A percentile compares a stretch with the other conserved stretches of the same genome.
Conservation (phyloP, 345 rosid species). For the Hypericum androsaemum region DNA sequence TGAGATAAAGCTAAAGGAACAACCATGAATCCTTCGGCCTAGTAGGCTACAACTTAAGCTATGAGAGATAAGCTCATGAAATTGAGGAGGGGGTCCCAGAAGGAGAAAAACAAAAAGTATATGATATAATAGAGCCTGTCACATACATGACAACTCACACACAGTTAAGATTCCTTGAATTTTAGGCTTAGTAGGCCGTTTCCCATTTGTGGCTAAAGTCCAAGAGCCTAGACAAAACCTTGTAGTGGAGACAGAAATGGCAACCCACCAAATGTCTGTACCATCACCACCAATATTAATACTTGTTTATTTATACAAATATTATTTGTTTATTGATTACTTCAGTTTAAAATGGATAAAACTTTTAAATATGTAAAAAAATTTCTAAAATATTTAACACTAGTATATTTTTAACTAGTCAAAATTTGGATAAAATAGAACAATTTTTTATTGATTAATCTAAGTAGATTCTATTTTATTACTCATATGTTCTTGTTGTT, state of each 20-base stretch:
- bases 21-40: too few relatives aligned
- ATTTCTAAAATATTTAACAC: too few relatives aligned
- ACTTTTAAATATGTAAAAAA: too few relatives aligned
- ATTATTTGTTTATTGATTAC: neutral
- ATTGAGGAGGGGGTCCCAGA: neutral
- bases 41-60: too few relatives aligned
- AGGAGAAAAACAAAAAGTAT: conserved; percentile 1
- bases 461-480: too few relatives aligned
- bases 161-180: conserved; percentile 34
- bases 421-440: too few relatives aligned
- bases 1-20: too few relatives aligned
- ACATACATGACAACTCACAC: neutral
- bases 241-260: conserved; percentile 30
- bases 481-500: too few relatives aligned
- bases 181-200: conserved; percentile 30
- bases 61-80: neutral
- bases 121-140: conserved; percentile 3
- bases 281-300: neutral
- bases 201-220: conserved; percentile 45
- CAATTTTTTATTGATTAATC: too few relatives aligned
- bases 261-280: conserved; percentile 24
- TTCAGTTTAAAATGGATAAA: neutral
- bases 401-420: too few relatives aligned
- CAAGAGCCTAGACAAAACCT: conserved; percentile 31
- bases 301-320: neutral